Evolutionary conservation across 2,329 filamentous ascomycete genomes (phyloP).

Genomic region (Monosporascus sp.): DNA sequence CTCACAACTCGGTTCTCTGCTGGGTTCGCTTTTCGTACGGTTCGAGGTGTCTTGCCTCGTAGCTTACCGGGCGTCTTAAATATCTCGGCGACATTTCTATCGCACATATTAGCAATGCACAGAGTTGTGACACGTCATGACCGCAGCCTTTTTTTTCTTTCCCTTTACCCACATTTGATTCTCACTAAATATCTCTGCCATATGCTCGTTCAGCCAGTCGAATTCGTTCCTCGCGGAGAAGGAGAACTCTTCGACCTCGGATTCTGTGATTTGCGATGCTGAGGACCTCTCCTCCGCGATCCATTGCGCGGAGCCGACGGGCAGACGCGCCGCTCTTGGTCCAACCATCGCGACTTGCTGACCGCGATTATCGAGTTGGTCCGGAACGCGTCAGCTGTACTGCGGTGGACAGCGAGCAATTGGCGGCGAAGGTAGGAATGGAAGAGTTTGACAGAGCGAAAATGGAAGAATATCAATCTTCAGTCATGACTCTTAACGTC

Average conservation of each 20-base stretch:
- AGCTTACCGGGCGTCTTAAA: conserved; percentile 90
- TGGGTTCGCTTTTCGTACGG: conserved; percentile 54
- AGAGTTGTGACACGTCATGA: background rate
- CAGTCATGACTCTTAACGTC: background rate
- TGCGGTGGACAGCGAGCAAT: conserved; percentile 11
- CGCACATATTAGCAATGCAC: conserved; percentile 20
- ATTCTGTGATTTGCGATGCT: conserved; percentile 66
- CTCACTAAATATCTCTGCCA: conserved; percentile 86
- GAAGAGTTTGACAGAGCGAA: background rate
- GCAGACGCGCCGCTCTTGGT: conserved; percentile 43
- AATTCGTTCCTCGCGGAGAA: conserved; percentile 90
- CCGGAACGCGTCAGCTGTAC: conserved; percentile 16
- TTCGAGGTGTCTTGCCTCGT: conserved; percentile 74
- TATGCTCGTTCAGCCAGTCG: conserved; percentile 98
- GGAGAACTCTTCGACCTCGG: conserved; percentile 88
- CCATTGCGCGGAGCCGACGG: conserved; percentile 81
- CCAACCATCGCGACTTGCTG: conserved; percentile 25
- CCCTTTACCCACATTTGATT: conserved; percentile 70
- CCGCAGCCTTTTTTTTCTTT: background rate
- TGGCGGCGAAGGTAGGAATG: conserved; percentile 2
- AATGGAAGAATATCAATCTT: background rate
- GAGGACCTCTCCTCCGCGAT: conserved; percentile 77
- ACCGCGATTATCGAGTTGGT: background rate
- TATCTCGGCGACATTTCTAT: conserved; percentile 84
- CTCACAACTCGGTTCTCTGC: conserved; percentile 60